Percentiles rank a stretch among this genome's conserved stretches.
Conservation (phyloP, 371 early-diverging fungal genomes). For the Syncephalastrum contaminatum region DNA sequence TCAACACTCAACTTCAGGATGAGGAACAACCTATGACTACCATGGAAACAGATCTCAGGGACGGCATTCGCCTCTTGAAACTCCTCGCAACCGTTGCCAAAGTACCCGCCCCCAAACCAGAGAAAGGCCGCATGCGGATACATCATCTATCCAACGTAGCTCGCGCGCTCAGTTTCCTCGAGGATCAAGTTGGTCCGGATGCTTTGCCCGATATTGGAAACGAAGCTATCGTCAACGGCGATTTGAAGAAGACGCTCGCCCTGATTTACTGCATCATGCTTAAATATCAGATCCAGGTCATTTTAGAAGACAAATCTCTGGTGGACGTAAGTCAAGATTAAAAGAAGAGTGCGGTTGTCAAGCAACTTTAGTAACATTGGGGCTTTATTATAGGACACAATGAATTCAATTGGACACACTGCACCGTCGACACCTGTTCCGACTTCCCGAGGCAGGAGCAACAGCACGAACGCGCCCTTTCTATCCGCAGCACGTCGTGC, state of each 20-base stretch:
- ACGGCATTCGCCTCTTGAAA: slow-evolving; percentile 59
- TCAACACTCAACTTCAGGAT: slow-evolving; percentile 69
- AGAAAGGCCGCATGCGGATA: slow-evolving; percentile 65
- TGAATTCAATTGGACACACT: slow-evolving; percentile 9
- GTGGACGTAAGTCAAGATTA: neutral
- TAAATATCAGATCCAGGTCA: slow-evolving; percentile 60
- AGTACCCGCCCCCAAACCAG: slow-evolving; percentile 50
- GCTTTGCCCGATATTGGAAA: slow-evolving; percentile 73
- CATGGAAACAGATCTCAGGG: slow-evolving; percentile 60
- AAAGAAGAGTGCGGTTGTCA: neutral
- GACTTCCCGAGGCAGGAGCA: slow-evolving; percentile 1
- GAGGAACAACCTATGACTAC: slow-evolving; percentile 30
- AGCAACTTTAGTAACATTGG: neutral
- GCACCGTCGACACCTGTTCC: slow-evolving; percentile 9
- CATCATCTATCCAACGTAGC: slow-evolving; percentile 81
- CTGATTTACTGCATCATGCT: slow-evolving; percentile 79
- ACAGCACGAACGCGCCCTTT: slow-evolving; percentile 13
- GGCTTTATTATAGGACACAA: neutral
- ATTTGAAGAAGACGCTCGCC: slow-evolving; percentile 80
- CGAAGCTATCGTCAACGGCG: slow-evolving; percentile 83
- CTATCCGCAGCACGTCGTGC: slow-evolving; percentile 20
- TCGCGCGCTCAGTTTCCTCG: slow-evolving; percentile 67
- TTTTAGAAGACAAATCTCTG: slow-evolving; percentile 21
- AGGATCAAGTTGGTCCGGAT: slow-evolving; percentile 56
- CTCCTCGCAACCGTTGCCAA: slow-evolving; percentile 56